Evolutionary conservation across 2,329 filamentous ascomycete species (phyloP).

Genomic region (Cladosporium sp.): DNA sequence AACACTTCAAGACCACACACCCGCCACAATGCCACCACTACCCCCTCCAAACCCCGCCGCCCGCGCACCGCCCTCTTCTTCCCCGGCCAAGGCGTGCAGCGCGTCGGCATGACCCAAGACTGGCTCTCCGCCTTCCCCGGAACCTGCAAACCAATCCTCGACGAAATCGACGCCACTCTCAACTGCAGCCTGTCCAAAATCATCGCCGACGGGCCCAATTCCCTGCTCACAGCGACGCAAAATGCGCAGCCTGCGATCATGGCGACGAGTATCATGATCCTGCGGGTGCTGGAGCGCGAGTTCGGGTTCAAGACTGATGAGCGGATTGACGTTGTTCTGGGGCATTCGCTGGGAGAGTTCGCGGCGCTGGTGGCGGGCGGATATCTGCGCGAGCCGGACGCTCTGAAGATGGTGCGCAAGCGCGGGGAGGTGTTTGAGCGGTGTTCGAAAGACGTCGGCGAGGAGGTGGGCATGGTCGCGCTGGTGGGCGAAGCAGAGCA

Average conservation of each 20-base stretch:
- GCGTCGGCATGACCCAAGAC: constrained; percentile 49
- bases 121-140: constrained; percentile 85
- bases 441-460: constrained; percentile 67
- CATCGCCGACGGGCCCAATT: constrained; percentile 78
- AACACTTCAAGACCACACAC: constrained; percentile 23
- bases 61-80: constrained; percentile 42
- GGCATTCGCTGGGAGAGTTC: constrained; percentile 91
- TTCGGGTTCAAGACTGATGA: constrained; percentile 73
- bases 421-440: constrained; percentile 82
- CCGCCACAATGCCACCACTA: constrained; percentile 26
- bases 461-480: constrained; percentile 91
- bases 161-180: constrained; percentile 80
- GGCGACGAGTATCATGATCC: constrained; percentile 87
- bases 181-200: constrained; percentile 72
- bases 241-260: constrained; percentile 96
- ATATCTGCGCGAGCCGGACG: constrained; percentile 75
- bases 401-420: constrained; percentile 71
- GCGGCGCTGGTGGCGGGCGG: constrained; percentile 84
- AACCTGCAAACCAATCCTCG: constrained; percentile 72
- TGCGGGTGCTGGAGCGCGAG: constrained; percentile 81
- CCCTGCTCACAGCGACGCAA: constrained; percentile 73
- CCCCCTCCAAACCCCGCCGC: constrained; percentile 26
- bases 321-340: constrained; percentile 77
- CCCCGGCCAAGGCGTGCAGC: constrained; percentile 40
- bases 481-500: constrained; percentile 83